Base-by-base conservation (phyloP, 768 basidiomycete species). In the Russula abietina region DNA sequence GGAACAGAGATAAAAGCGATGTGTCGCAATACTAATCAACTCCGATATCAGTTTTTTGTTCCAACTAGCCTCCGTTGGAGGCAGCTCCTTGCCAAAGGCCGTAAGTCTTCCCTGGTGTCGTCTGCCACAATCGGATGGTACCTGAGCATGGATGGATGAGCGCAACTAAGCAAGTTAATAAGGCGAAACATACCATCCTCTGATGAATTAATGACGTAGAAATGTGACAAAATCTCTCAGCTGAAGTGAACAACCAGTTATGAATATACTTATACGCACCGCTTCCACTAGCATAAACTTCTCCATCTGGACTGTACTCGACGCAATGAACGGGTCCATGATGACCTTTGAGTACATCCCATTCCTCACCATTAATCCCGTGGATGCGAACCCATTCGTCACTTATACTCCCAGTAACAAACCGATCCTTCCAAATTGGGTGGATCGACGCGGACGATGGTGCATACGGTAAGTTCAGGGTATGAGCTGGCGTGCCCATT, bases 311-410 rank as follows among this genome's bases (percentile, higher is more conserved):
- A 71, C 89, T 92, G 74, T 88, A 96, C 69, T 91, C 88, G 52
- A 96, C 88, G 59, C 91, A 92, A 69, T 96, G 93, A 19, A 98
- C 95, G 22, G 96, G 95, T 26, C 96, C 97, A 72, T 98, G 97
- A 71, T 98, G 97, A 4, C 96, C 96, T 74, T 97, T 96, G 61
- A 94, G 81, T 33, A 97, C 83, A 61, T 98, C 96, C 66, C 83
- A 76, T 76, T 99, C 95, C 73, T 88, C 86, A 2, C 96, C 97
- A 36, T 89, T 83, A 71, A 95, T 85, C 17, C 88, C 89, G 72
- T 98, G 93, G 33, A 98, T 85, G 39, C 96, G 82, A 50, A 99
- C 94, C 97, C 97, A 98, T 69, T 98, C 94, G 73, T 99, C 97
- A 16, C 81, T 83, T 55, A 82, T 80, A 68, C 86, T 91, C 45